Conservation (phyloP, 352 stramenopile species). For the Globisporangium polare region DNA sequence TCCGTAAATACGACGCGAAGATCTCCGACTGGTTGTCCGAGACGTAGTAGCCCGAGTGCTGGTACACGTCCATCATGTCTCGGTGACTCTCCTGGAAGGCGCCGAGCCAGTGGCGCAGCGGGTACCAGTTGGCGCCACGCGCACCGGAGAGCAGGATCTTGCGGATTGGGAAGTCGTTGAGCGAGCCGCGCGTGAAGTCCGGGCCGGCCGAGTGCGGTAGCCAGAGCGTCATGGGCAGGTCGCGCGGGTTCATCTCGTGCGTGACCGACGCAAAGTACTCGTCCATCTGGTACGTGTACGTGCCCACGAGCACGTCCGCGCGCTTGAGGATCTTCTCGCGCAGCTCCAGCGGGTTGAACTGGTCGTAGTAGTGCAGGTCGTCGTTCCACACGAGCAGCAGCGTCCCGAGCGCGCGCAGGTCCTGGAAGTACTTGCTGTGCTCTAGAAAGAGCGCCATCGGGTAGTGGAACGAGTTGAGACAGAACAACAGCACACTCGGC, state of each 20-base stretch:
- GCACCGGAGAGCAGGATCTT: slow-evolving; percentile 69
- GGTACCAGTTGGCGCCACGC: slow-evolving; percentile 51
- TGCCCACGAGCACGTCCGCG: slow-evolving; percentile 61
- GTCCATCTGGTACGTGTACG: slow-evolving; percentile 77
- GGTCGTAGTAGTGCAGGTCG: slow-evolving; percentile 77
- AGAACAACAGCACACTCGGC: slow-evolving; percentile 72
- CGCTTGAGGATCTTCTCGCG: slow-evolving; percentile 63
- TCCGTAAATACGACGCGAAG: slow-evolving; percentile 65
- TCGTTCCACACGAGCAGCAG: slow-evolving; percentile 77
- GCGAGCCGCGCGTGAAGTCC: slow-evolving; percentile 54
- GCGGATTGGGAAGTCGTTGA: slow-evolving; percentile 72
- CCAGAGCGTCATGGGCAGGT: slow-evolving; percentile 64
- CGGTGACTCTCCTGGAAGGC: slow-evolving; percentile 42
- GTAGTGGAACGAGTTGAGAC: slow-evolving; percentile 68
- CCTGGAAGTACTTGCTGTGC: slow-evolving; percentile 62
- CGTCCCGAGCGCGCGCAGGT: slow-evolving; percentile 59
- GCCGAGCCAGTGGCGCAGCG: slow-evolving; percentile 65
- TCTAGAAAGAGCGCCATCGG: slow-evolving; percentile 61
- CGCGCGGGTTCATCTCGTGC: slow-evolving; percentile 35
- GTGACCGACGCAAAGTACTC: slow-evolving; percentile 71
- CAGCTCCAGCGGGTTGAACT: slow-evolving; percentile 56
- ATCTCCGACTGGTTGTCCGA: slow-evolving; percentile 57
- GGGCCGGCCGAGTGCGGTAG: slow-evolving; percentile 58
- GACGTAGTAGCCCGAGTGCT: slow-evolving; percentile 54
- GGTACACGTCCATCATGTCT: slow-evolving; percentile 58